Conservation (phyloP, 148 eudicot species). For the Heliosperma pusillum region DNA sequence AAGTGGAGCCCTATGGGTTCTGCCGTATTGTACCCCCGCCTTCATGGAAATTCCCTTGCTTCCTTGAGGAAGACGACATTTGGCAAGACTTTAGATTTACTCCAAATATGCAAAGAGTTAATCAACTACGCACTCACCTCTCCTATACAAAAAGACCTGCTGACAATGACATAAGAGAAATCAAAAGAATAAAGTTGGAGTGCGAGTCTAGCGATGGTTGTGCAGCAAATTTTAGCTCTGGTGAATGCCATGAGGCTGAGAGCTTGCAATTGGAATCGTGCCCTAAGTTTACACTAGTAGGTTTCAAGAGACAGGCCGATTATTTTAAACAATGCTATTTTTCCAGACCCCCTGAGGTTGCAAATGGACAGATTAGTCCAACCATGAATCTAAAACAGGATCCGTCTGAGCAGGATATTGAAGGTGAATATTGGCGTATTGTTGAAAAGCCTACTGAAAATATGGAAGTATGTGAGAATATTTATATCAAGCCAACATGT, state of each 20-base stretch:
- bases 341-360: constrained; percentile 23
- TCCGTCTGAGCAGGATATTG: constrained; percentile 50
- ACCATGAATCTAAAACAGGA: constrained; percentile 18
- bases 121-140: constrained; percentile 33
- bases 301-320: constrained; percentile 66
- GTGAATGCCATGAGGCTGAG: constrained; percentile 19
- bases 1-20: constrained; percentile 62
- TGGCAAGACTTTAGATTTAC: constrained; percentile 43
- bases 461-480: constrained; percentile 54
- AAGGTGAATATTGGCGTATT: constrained; percentile 80
- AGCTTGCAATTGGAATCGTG: constrained; percentile 40
- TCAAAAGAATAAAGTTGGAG: constrained; percentile 39
- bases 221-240: constrained; percentile 27
- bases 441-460: constrained; percentile 63
- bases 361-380: constrained; percentile 22
- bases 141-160: constrained; percentile 28
- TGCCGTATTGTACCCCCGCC: constrained; percentile 84
- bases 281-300: constrained; percentile 50
- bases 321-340: constrained; percentile 56
- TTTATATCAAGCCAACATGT: constrained; percentile 1
- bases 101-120: constrained; percentile 43
- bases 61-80: constrained; percentile 39
- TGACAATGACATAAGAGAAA: constrained; percentile 27
- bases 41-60: constrained; percentile 65
- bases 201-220: constrained; percentile 26